Conservation (phyloP, 2,329 filamentous ascomycete genomes). For the Teratosphaeria gauchensis region DNA sequence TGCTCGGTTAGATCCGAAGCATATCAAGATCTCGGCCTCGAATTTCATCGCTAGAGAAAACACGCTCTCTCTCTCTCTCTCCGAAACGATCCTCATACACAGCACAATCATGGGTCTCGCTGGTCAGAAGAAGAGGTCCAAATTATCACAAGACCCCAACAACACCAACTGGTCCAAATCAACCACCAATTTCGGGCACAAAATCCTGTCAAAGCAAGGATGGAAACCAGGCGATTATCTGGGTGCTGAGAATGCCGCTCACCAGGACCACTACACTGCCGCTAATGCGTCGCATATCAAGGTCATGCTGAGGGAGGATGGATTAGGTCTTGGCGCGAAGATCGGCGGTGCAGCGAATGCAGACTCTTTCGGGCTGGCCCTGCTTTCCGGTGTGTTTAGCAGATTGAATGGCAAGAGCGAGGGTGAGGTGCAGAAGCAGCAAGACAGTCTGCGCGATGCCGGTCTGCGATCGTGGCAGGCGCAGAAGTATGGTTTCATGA, state of each 20-base stretch:
- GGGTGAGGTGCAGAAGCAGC: conserved; percentile 59
- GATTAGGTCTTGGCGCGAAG: conserved; percentile 77
- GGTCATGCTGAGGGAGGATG: conserved; percentile 81
- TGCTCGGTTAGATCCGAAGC: not conserved
- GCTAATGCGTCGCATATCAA: conserved; percentile 80
- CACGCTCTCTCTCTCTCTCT: too few relatives aligned
- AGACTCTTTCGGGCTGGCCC: conserved; percentile 22
- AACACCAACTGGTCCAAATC: conserved; percentile 88
- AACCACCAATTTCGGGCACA: conserved; percentile 75
- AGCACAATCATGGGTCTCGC: conserved; percentile 12
- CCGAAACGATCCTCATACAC: not conserved
- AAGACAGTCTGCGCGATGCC: conserved; percentile 56
- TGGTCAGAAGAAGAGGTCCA: conserved; percentile 37
- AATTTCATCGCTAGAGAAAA: not conserved
- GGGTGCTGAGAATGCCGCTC: conserved; percentile 65
- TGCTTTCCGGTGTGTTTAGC: conserved; percentile 76
- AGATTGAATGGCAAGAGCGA: conserved; percentile 82
- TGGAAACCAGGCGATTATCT: conserved; percentile 82
- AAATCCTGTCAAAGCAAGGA: conserved; percentile 76
- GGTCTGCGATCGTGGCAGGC: conserved; percentile 66
- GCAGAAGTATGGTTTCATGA: conserved; percentile 67
- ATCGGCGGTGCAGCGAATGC: conserved; percentile 42
- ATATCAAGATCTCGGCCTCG: not conserved
- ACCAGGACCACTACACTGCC: conserved; percentile 65
- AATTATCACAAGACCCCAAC: conserved; percentile 85